A percentile compares a stretch with the other conserved stretches of the same genome.
Evolutionary conservation across 371 early-diverging fungal genomes (phyloP).

Genomic region (Catenaria anguillulae): DNA sequence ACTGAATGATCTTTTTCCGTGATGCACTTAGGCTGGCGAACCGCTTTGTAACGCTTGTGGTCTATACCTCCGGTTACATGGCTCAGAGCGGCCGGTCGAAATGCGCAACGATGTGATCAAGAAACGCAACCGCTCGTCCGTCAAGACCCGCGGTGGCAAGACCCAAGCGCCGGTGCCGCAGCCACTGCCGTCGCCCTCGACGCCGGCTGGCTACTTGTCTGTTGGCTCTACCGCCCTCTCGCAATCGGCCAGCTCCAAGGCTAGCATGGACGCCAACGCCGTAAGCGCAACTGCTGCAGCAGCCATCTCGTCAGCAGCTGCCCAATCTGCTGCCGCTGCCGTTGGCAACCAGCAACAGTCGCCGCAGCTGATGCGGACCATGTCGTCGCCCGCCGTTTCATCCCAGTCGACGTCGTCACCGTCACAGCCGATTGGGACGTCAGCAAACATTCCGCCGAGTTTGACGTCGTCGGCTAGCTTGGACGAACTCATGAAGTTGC

Average conservation of each 20-base stretch:
- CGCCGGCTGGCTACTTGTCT: constrained; percentile 16
- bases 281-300: constrained; percentile 12
- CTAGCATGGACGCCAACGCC: constrained; percentile 15
- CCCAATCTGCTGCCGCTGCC: constrained; percentile 11
- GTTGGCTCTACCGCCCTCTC: constrained; percentile 16
- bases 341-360: neutral
- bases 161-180: constrained; percentile 24
- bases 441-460: too few species aligned
- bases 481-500: neutral
- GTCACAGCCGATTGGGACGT: too few species aligned
- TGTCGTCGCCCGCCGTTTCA: constrained; percentile 19
- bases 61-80: constrained; percentile 41
- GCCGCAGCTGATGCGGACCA: too few species aligned
- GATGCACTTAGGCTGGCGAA: constrained; percentile 13
- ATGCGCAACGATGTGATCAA: constrained; percentile 10
- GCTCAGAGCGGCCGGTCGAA: constrained; percentile 10
- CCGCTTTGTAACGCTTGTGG: constrained; percentile 50
- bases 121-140: constrained; percentile 6
- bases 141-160: constrained; percentile 17
- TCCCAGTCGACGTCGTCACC: constrained; percentile 10
- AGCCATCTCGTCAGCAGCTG: constrained; percentile 17
- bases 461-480: neutral
- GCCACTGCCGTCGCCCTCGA: constrained; percentile 17
- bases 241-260: constrained; percentile 13
- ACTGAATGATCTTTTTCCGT: constrained; percentile 7